Conservation (phyloP, 768 basidiomycete genomes). For the Trametes coccinea region DNA sequence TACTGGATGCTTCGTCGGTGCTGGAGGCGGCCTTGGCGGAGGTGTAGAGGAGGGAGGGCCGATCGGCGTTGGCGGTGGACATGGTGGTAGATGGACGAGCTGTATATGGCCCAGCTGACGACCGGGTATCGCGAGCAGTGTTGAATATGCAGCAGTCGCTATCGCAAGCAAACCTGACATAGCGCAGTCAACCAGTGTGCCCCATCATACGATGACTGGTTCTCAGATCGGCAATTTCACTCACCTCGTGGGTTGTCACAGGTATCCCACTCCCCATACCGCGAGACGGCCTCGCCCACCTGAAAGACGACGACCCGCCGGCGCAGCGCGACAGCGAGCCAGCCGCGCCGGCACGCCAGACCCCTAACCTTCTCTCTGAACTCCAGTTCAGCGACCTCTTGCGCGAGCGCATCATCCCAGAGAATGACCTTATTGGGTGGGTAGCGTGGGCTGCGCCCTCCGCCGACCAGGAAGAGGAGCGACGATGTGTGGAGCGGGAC, state of each 20-base stretch:
- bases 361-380: constrained; percentile 84
- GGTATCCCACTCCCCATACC: constrained; percentile 82
- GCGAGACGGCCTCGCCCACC: constrained; percentile 58
- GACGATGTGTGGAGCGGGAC: constrained; percentile 82
- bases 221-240: constrained; percentile 21
- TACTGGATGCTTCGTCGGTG: constrained; percentile 62
- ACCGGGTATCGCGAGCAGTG: constrained; percentile 83
- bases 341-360: constrained; percentile 75
- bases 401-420: constrained; percentile 80
- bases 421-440: constrained; percentile 90
- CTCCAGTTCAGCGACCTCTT: constrained; percentile 85
- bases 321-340: constrained; percentile 81
- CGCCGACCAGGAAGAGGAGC: constrained; percentile 83
- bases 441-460: constrained; percentile 84
- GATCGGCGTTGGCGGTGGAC: constrained; percentile 56
- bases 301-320: constrained; percentile 79
- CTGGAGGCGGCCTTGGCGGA: constrained; percentile 53
- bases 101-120: constrained; percentile 88
- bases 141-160: constrained; percentile 75
- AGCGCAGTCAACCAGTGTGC: background rate
- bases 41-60: constrained; percentile 56
- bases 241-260: constrained; percentile 82
- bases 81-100: constrained; percentile 81
- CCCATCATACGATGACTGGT: background rate
- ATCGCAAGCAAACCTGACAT: constrained; percentile 70